Base-by-base conservation (phyloP, 352 stramenopile genomes). In the Phytophthora pisi region DNA sequence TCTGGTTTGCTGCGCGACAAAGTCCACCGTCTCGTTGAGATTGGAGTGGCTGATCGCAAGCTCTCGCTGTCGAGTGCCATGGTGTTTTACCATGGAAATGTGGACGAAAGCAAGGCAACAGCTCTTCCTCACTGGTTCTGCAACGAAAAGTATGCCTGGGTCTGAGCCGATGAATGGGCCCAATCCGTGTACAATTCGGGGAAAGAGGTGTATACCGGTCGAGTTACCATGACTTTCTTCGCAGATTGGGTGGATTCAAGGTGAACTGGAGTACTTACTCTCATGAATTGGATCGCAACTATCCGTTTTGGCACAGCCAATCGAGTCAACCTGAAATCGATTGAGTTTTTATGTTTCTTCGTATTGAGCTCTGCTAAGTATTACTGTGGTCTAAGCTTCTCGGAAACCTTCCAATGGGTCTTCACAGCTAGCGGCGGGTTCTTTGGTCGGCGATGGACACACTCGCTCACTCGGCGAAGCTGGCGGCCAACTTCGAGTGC, bases 81-180 rank as follows among this genome's bases (percentile, higher is more conserved):
- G 64, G 57, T 90, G 18, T 85, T 90, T 55, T 26, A 28, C 8
- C 54, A 70, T 8, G 51, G 68, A 50, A 54, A 40, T 6, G 42
- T 2, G 2, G 50, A 43, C 9, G 51, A 60, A 10, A 42, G 10
- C 24, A 30, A 49, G n/a, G 26, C 52, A 13, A 13, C 40, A 31
- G 40, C 56, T 49, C 66, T 72, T 24, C 77, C 74, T 0, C 20
- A 66, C 24, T 88, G 79, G 79, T 38, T 86, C 11, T 65, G 57
- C 30, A 89, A 89, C 45, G 81, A 86, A 55, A 87, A 89, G 38
- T 81, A 79, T 34, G 76, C 76, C 13, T 89, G 81, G 81, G 78
- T 86, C 13, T 89, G 69, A 30, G 13, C 5, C 18, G 53, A 51
- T 16, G 20, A 6, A 24, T 10, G 1, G 42, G n/a, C 42, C 6